Evolutionary conservation across 345 rosid genomes (phyloP), one percentile per base, ranked within the genome.

Genomic region (Microcos paniculata): DNA sequence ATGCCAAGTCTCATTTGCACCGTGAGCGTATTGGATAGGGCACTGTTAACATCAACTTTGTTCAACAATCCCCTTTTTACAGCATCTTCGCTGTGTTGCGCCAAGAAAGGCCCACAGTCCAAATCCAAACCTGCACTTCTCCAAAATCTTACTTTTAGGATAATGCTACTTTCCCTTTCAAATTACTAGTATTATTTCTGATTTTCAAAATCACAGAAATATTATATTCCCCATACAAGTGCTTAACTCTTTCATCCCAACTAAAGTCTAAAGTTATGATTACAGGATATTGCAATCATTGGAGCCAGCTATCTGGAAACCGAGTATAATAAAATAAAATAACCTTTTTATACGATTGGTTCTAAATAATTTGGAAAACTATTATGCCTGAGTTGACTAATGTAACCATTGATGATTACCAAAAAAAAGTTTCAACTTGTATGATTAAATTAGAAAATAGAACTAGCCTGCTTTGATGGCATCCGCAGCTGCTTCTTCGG

Each of bases 1-100:
- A 90, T 90, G 0, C 99, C 99, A 19, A 96, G 83, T 81, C 99
- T 88, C 97, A 96, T 96, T 80, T 92, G 95, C 62, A 93, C 91
- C 8, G 91, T 79, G 52, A 91, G 75, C 0, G 94, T 93, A 80
- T 93, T 91, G 24, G 61, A 35, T 30, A 96, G 82, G 40, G 98
- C 96, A 56, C 76, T 80, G 78, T 92, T 87, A 0, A 96, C 66
- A 21, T 92, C 90, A 11, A 86, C 73, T 74, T 89, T 94, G 10
- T 62, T 82, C 71, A 96, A 40, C 48, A 88, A 57, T 38, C 88
- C 88, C 19, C 70, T 75, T 31, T 84, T 74, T 68, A 90, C 88
- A 4, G 96, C 90, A 30, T 69, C 75, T 71, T 85, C 79, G 19
- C 91, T 79, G 81, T 87, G 89, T 70, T 74, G 40, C 58, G 78